Conservation (phyloP, 2,329 filamentous ascomycete genomes). For the Ciborinia camelliae region DNA sequence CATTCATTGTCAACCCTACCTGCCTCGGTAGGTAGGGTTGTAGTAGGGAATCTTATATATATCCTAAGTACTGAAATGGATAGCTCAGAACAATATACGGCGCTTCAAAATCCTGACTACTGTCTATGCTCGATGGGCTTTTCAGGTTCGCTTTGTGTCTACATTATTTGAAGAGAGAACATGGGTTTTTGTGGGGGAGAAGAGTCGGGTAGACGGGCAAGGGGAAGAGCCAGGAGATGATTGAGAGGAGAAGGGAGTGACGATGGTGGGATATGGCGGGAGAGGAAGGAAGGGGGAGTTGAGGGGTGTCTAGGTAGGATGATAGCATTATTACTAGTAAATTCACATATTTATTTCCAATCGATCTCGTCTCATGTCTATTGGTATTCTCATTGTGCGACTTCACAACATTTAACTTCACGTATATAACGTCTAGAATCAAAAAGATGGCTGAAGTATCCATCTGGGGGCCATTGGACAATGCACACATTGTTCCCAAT, state of each 20-base stretch:
- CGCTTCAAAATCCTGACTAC: conserved; percentile 15
- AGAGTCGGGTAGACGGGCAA: fast-evolving
- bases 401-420: too few relatives aligned
- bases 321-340: too few relatives aligned
- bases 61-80: conserved; percentile 11
- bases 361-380: background rate
- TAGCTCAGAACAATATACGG: conserved; percentile 7
- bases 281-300: background rate
- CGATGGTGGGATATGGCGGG: too few relatives aligned
- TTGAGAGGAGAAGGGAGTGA: background rate
- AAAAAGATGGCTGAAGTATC: too few relatives aligned
- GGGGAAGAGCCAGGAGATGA: background rate
- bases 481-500: too few relatives aligned
- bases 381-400: background rate
- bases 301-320: too few relatives aligned
- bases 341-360: background rate
- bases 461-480: too few relatives aligned
- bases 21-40: background rate
- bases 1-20: conserved; percentile 7
- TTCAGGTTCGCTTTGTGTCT: conserved; percentile 18
- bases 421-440: too few relatives aligned
- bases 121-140: conserved; percentile 14
- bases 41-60: conserved; percentile 5
- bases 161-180: background rate
- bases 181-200: background rate